Evolutionary conservation across 208 protist species (phyloP).

Genomic region (Acanthamoeba healyi): DNA sequence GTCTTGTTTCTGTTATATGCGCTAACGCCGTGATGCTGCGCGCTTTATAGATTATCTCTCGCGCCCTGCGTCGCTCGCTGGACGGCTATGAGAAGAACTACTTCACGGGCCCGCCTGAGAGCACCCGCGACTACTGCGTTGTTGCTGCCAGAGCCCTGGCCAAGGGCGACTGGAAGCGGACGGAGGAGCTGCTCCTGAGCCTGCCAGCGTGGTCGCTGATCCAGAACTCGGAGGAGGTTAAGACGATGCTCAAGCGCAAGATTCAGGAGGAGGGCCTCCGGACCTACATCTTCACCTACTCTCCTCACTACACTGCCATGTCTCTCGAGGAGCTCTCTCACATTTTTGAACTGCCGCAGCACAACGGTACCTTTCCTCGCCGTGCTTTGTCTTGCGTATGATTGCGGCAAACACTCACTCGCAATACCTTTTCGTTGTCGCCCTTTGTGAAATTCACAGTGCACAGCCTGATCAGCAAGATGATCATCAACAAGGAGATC

Average conservation of each 20-base stretch:
- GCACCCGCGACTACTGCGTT: conserved; percentile 91
- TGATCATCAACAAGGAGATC: conserved; percentile 90
- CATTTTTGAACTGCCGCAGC: conserved; percentile 84
- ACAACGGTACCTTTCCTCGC: background rate
- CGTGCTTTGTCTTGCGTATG: background rate
- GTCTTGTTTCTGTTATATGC: background rate
- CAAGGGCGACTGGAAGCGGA: conserved; percentile 88
- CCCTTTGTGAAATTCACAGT: conserved; percentile 66
- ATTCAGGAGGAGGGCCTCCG: conserved; percentile 90
- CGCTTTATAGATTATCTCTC: conserved; percentile 83
- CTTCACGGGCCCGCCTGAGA: conserved; percentile 93
- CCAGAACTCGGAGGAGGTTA: conserved; percentile 77
- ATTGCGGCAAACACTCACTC: no score
- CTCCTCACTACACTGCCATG: conserved; percentile 87
- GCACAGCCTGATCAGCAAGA: conserved; percentile 88
- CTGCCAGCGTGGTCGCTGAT: conserved; percentile 86
- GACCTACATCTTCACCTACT: conserved; percentile 91
- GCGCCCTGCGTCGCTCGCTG: conserved; percentile 89
- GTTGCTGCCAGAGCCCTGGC: conserved; percentile 86
- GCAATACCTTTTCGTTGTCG: background rate
- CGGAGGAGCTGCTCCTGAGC: conserved; percentile 80
- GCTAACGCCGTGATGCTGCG: background rate
- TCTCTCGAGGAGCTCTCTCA: conserved; percentile 80
- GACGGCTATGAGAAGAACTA: conserved; percentile 89
- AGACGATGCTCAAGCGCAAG: conserved; percentile 81